Base-by-base conservation (phyloP, 148 eudicot species). In the Gaultheria prostrata region DNA sequence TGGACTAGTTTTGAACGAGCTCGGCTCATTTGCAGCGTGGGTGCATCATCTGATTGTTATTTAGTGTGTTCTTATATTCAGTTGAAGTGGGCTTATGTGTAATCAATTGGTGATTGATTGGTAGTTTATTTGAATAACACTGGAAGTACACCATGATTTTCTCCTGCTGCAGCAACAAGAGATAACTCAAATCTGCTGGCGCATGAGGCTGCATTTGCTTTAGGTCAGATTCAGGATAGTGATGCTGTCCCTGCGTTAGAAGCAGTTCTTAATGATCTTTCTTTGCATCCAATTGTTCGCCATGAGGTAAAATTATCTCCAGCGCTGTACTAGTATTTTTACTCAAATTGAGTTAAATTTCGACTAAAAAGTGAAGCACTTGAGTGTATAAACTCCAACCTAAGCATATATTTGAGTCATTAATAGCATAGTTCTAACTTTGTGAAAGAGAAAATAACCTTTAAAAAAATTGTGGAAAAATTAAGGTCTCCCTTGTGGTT, bases 181-280 rank as follows among this genome's bases (percentile, higher is more conserved):
- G 98, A 97, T 83, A 18, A 91, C 72, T 97, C 98, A 78, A 97
- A 97, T 88, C 90, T 97, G 87, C 87, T 97, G 84, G 99, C 99
- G 50, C 98, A 97, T 80, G 99, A 97, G 89, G 99, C 99, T 24
- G 99, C 99, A 74, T 97, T 97, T 92, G 99, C 99, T 20, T 85
- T 97, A 88, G 99, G 99, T 67, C 99, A 97, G 85, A 97, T 95
- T 94, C 99, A 94, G 92, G 99, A 97, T 87, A 90, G 84, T 35
- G 93, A 93, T 69, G 98, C 99, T 80, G 87, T 93, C 82, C 98
- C 99, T 71, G 94, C 98, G 57, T 85, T 97, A 63, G 93, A 97
- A 88, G 88, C 87, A 35, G 89, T 95, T 80, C 98, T 97, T 63
- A 90, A 89, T 84, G 99, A 97, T 89, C 54, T 91, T 63, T 90